Evolutionary conservation across 2,329 filamentous ascomycete species (phyloP).

Genomic region (Fusarium tjaetaba): DNA sequence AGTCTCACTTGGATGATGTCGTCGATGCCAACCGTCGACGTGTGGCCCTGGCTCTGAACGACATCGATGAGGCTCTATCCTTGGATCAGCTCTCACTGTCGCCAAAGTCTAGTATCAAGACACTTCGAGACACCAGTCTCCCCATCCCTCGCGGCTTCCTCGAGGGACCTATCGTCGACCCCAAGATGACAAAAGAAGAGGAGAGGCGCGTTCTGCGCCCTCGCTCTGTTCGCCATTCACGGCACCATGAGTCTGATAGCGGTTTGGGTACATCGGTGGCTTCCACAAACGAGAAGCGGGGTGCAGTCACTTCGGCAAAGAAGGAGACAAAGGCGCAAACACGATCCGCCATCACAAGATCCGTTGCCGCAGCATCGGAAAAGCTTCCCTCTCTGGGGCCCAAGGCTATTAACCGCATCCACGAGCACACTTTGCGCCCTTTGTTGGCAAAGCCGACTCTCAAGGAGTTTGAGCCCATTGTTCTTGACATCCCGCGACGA

Average conservation of each 20-base stretch:
- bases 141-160: constrained; percentile 70
- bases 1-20: constrained; percentile 76
- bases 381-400: constrained; percentile 71
- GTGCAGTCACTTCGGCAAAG: constrained; percentile 53
- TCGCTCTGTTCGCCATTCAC: constrained; percentile 64
- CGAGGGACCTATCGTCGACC: constrained; percentile 63
- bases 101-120: constrained; percentile 45
- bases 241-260: constrained; percentile 84
- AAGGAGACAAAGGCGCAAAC: constrained; percentile 55
- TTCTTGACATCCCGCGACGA: constrained; percentile 80
- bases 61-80: constrained; percentile 71
- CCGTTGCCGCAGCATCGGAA: constrained; percentile 60
- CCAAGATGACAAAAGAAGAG: constrained; percentile 56
- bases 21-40: constrained; percentile 75
- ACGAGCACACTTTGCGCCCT: constrained; percentile 80
- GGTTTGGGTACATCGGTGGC: constrained; percentile 85
- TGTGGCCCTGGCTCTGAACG: constrained; percentile 71
- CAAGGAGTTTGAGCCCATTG: constrained; percentile 82
- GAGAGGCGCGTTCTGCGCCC: constrained; percentile 64
- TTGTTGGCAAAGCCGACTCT: constrained; percentile 78
- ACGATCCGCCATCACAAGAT: constrained; percentile 63
- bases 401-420: constrained; percentile 79
- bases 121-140: constrained; percentile 65
- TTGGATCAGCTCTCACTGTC: constrained; percentile 51
- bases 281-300: constrained; percentile 65